Evolutionary conservation across 2,329 filamentous ascomycete genomes (phyloP), one percentile per base, ranked within the genome.

Genomic region (Fusarium brachygibbosum): DNA sequence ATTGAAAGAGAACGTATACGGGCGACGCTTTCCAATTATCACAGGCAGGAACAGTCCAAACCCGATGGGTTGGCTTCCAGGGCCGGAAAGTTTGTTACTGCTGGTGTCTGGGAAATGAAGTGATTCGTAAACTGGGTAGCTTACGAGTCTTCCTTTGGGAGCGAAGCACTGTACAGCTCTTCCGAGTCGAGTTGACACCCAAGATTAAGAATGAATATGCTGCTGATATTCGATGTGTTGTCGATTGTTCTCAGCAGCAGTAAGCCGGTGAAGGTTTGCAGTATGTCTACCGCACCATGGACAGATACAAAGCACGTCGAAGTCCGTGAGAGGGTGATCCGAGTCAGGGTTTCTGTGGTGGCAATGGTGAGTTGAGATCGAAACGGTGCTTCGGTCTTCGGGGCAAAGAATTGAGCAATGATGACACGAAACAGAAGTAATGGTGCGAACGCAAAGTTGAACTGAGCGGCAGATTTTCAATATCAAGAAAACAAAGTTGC

Each of bases 401-500:
- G 40, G 29, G 25, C 14, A 35, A 46, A 19, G 37, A 46, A 56
- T 54, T 54, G 63, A 68, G 45, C 17, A 41, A 48, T 41, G 34
- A 19, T 42, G 37, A 46, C 14, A 70, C 44, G 32, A 53, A 48
- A 49, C 21, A 40, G 25, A 53, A 42, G n/a, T 37, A 50, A 32
- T 45, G 23, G 50, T 45, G 19, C 41, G 25, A 58, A 59, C 34
- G 49, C 13, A 45, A 68, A 49, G 37, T 53, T 49, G 44, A 68
- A 46, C 48, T 40, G 65, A 52, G 45, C 46, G 56, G 50, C 50
- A 49, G 48, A 59, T 63, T 69, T 64, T 42, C 49, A 51, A 63
- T 62, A 41, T 63, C 71, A 53, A 70, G 58, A 61, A 44, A 71
- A 63, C 63, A 62, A 63, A 63, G 58, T 71, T 74, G 60, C 59